A percentile compares a stretch with the other conserved stretches of the same genome.
These are phyloP conservation scores for Ophiostoma populinum DNA, from an alignment of 2,329 filamentous ascomycete species.

Conservation along the genomic window DNA sequence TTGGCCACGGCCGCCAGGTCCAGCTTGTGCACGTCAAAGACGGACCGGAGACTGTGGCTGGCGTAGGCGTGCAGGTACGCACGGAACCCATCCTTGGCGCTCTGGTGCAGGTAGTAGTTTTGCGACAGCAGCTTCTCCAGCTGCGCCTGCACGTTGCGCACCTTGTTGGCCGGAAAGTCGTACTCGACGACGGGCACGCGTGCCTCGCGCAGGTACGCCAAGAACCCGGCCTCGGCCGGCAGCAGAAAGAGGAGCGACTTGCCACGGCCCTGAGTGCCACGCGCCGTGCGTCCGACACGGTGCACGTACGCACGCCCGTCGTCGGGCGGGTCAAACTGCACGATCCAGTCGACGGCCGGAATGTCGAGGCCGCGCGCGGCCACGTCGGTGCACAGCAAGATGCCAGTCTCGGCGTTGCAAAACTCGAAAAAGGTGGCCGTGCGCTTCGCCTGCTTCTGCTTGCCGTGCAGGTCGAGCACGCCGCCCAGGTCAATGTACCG, in stretches of 20 bases:
- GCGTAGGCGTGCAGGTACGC: conserved; percentile 93
- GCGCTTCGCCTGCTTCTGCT: conserved; percentile 90
- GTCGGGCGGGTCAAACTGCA: conserved; percentile 90
- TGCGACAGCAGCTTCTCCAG: conserved; percentile 85
- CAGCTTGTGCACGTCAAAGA: conserved; percentile 70
- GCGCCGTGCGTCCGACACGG: conserved; percentile 83
- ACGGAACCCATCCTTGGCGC: conserved; percentile 59
- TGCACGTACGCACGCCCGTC: conserved; percentile 87
- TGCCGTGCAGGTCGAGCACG: conserved; percentile 73
- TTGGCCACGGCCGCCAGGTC: conserved; percentile 74
- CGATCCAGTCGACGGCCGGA: conserved; percentile 86
- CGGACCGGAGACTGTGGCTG: conserved; percentile 63
- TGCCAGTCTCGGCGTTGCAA: conserved; percentile 56
- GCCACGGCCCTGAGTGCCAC: conserved; percentile 69
- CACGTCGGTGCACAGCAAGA: conserved; percentile 89
- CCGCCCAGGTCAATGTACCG: conserved; percentile 78
- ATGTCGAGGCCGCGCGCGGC: conserved; percentile 89
- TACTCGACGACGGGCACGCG: conserved; percentile 91
- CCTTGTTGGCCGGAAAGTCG: conserved; percentile 83
- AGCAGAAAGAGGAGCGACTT: conserved; percentile 86
- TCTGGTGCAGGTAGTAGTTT: conserved; percentile 95
- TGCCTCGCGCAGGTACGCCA: conserved; percentile 78
- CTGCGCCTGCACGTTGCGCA: conserved; percentile 77
- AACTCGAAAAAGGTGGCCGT: conserved; percentile 99
- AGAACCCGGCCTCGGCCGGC: conserved; percentile 80